Evolutionary conservation across 176 grass and related monocot species (phyloP), one percentile per base, ranked within the genome.

Genomic region (Ensete glaucum): DNA sequence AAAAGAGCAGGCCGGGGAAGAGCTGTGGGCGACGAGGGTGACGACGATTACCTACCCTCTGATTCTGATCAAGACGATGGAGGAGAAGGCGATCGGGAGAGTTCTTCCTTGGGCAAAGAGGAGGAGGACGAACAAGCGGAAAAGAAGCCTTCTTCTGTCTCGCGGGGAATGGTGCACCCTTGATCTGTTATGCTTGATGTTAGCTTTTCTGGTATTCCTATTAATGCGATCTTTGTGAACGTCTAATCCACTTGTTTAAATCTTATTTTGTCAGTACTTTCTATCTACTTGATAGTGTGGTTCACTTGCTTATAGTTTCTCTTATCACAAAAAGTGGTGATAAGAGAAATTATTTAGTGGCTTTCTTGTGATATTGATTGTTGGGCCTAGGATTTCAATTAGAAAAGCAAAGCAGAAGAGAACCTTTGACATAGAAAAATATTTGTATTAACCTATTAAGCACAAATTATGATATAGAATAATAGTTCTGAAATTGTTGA

Each of bases 11-110:
- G 23, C 2, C 65, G 54, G n/a, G 22, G 77, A 29, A 8, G 17
- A 6, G 73, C 9, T 2, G 27, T 9, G 14, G 62, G 21, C 9
- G 77, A 79, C 9, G 78, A 90, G 21, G 87, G 78, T 20, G 94
- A 93, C 21, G 90, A 91, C 16, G 88, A 93, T 50, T 97, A 97
- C 84, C 67, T 59, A 62, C 90, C 88, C 11, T 88, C 88, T 11
- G 67, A 82, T 16, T 53, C 68, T 9, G 78, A 74, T 64, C 52
- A 64, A 10, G 74, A 72, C 24, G 78, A 69, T 1, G 82, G 82
- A 10, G 60, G 64, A 1, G 74, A 83, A 9, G 78, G 49, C 48
- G 78, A 51, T 22, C 9, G n/a, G 11, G 9, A 71, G 27, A 62
- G 53, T 62, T 71, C 54, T 51, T 56, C 53, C 9, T 65, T 75